Base-by-base conservation (phyloP, 108 stramenopile species). In the Nitzschia putrida region DNA sequence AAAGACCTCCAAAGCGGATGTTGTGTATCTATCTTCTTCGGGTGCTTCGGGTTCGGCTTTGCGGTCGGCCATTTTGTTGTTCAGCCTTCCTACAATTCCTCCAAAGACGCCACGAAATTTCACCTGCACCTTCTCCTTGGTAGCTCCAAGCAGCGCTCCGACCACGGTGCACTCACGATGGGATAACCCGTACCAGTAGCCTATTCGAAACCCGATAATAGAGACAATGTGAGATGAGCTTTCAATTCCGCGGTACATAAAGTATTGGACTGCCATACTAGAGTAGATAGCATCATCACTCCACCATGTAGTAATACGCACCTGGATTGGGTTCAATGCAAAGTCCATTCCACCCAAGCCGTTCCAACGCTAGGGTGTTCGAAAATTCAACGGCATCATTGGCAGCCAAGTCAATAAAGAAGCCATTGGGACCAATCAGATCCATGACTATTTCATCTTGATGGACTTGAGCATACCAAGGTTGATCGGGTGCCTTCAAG, bases 361-460 rank as follows among this genome's bases (percentile, higher is more conserved):
- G 58, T 56, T 88, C 87, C 14, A 88, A 61, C 14, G 64, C 67
- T 13, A 80, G 58, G 14, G 87, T 85, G 51, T 88, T 88, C 29
- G 78, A 72, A 4, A 72, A 53, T 2, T 67, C 42, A 7, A 67
- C 51, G 24, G 87, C 82, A 54, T 88, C 82, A 54, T 88, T 85
- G 51, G 87, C 80, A 7, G 87, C 87, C 54, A 88, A 61, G 73
- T 88, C 87, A 34, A 88, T 42, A 60, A 88, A 88, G 57, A 71
- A 88, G 7, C 80, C 80, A 3, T 73, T 57, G 20, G 42, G 51
- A 7, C 69, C 54, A n/a, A 81, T 38, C 53, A 79, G 53, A 45
- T 53, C 72, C 13, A 66, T 22, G 11, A 85, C 60, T 37, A 81
- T 54, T 50, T 70, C 51, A 64, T 85, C 84, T 74, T 85, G 84